Percentiles rank a stretch among this genome's conserved stretches.
These are phyloP conservation scores for Coemansia pectinata DNA, from an alignment of 192 early-diverging fungal genomes.

Conservation along the genomic window DNA sequence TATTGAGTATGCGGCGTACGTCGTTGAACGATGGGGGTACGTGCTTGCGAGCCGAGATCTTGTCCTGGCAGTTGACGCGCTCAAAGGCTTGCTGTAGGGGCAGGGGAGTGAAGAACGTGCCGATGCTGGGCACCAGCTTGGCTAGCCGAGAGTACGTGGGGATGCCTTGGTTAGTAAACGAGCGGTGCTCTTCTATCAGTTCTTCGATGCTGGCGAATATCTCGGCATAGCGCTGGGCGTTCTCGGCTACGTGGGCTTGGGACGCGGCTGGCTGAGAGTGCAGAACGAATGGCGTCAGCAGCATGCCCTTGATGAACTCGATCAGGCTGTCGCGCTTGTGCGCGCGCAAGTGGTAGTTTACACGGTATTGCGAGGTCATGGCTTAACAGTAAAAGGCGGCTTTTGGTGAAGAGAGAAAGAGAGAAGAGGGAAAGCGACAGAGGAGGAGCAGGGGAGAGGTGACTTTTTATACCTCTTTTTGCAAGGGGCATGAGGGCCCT, in stretches of 20 bases:
- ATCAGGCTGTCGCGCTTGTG: slow-evolving; percentile 91
- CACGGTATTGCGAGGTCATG: slow-evolving; percentile 55
- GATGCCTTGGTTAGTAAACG: slow-evolving; percentile 13
- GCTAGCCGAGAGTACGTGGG: slow-evolving; percentile 71
- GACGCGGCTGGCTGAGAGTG: slow-evolving; percentile 58
- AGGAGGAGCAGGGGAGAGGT: background rate
- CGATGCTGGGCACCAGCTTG: slow-evolving; percentile 75
- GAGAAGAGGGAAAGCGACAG: background rate
- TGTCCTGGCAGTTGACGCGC: slow-evolving; percentile 63
- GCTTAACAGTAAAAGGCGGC: too few relatives aligned
- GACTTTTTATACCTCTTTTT: too few relatives aligned
- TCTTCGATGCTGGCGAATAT: slow-evolving; percentile 77
- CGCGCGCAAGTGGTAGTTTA: slow-evolving; percentile 62
- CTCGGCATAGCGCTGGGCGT: slow-evolving; percentile 74
- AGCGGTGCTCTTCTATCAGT: slow-evolving; percentile 70
- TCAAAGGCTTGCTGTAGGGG: slow-evolving; percentile 75
- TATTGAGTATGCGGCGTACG: slow-evolving; percentile 84
- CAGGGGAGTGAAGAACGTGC: slow-evolving; percentile 83
- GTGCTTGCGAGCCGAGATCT: slow-evolving; percentile 74
- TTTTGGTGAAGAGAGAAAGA: background rate
- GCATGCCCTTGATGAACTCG: slow-evolving; percentile 88
- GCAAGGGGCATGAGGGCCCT: background rate
- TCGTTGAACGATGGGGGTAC: slow-evolving; percentile 95
- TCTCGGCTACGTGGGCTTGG: slow-evolving; percentile 19
- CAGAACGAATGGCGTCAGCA: slow-evolving; percentile 85